Evolutionary conservation across 768 basidiomycete species (phyloP).

Genomic region (Vishniacozyma victoriae): DNA sequence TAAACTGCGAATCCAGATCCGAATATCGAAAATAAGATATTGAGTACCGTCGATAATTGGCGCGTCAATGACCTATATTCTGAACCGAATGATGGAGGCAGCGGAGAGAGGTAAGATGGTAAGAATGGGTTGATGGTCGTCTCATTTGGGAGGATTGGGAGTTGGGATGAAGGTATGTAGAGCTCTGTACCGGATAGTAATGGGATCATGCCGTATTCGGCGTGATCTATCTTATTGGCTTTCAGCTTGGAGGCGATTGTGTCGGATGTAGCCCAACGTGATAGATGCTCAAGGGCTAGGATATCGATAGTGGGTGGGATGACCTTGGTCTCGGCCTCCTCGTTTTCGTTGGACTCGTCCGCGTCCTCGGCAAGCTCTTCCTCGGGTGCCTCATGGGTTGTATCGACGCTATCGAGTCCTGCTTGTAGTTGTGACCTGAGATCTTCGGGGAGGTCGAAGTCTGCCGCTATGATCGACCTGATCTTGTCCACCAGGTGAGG

Average conservation of each 20-base stretch:
- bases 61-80: conserved; percentile 25
- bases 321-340: neutral
- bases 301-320: conserved; percentile 16
- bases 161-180: conserved; percentile 21
- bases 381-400: neutral
- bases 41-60: conserved; percentile 27
- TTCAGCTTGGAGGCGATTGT: neutral
- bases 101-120: conserved; percentile 25
- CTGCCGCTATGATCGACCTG: conserved; percentile 9
- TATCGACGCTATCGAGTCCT: neutral
- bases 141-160: conserved; percentile 1
- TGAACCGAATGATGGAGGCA: conserved; percentile 12
- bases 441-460: conserved; percentile 19
- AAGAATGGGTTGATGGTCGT: conserved; percentile 16
- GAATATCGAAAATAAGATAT: conserved; percentile 38
- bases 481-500: conserved; percentile 25
- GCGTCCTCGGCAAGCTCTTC: neutral
- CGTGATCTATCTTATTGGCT: conserved; percentile 18
- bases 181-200: conserved; percentile 34
- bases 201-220: conserved; percentile 18
- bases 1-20: conserved; percentile 34
- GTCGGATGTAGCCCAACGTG: conserved; percentile 20
- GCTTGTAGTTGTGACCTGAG: conserved; percentile 10
- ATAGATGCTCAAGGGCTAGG: conserved; percentile 12
- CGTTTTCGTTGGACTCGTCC: neutral